Conservation (phyloP, 2,329 filamentous ascomycete genomes). For the Fusarium sp. region DNA sequence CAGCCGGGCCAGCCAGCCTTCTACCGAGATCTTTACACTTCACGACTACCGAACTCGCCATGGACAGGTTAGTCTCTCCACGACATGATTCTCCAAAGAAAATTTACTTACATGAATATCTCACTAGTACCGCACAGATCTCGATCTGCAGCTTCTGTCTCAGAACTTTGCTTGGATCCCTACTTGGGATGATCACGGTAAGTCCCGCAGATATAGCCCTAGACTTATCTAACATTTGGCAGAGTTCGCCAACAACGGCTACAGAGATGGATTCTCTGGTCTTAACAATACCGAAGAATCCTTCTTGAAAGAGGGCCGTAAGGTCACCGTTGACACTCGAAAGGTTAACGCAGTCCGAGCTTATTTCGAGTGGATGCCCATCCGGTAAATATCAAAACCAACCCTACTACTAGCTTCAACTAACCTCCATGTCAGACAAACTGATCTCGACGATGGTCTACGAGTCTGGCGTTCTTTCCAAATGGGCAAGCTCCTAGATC, state of each 20-base stretch:
- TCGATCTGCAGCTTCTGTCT: constrained; percentile 52
- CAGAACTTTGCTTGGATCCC: constrained; percentile 56
- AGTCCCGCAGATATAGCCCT: accelerated
- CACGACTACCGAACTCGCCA: constrained; percentile 55
- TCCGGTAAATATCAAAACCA: constrained; percentile 52
- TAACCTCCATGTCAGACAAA: constrained; percentile 15
- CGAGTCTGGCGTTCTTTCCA: constrained; percentile 74
- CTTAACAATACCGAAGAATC: constrained; percentile 61
- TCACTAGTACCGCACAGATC: constrained; percentile 51
- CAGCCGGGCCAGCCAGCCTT: constrained; percentile 40
- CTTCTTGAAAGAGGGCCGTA: constrained; percentile 4
- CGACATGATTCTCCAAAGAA: accelerated
- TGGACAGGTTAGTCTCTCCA: constrained; percentile 3
- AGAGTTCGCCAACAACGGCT: constrained; percentile 71
- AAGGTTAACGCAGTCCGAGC: constrained; percentile 79
- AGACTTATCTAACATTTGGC: accelerated
- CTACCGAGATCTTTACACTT: constrained; percentile 30
- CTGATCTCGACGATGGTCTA: constrained; percentile 69
- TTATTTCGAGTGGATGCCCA: constrained; percentile 69
- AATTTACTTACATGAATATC: accelerated
- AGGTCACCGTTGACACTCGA: constrained; percentile 72
- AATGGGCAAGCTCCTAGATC: constrained; percentile 71
- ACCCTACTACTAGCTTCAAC: accelerated
- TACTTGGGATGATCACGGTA: constrained; percentile 49
- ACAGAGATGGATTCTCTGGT: constrained; percentile 66